Evolutionary conservation across 1,139 yeast species (phyloP), one percentile per base, ranked within the genome.

Genomic region (Sugiyamaella novakii): DNA sequence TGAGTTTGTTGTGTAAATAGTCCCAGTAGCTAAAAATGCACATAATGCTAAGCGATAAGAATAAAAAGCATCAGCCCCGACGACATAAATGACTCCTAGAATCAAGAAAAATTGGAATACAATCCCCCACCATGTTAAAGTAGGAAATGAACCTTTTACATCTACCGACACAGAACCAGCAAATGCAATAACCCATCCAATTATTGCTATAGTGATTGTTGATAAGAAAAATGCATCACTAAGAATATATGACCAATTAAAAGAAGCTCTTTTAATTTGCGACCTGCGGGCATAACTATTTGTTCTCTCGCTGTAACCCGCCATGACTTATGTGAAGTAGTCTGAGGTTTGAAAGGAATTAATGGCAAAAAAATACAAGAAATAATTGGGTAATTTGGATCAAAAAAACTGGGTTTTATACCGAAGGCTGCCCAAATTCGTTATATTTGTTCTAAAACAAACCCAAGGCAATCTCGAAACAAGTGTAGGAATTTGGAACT

Each of bases 51-150:
- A 72, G 54, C 86, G 79, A 70, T 92, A 88, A 55, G 81, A 76
- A 63, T 86, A 89, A 52, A 87, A 74, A 46, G 81, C 72, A 66
- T 86, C 84, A 61, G 80, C 79, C 50, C 83, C 75, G 59, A 88
- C 85, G 31, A 87, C 72, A 36, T 80, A 63, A 24, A 83, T 69
- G 44, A 89, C 75, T 29, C 78, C 67, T 5, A 73, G 56, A 25
- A 87, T 76, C 34, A 88, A 63, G 30, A 86, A 57, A 29, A 89
- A 72, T 69, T 92, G 82, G 63, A 82, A 92, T 5, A 86, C 92
- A n/a, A 92, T 69, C 2, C 96, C 96, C 98, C 98, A 92, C 98
- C 98, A 92, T 6, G 94, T 79, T 67, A 92, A 86, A 57, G 81
- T 79, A 1, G 96, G 97, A 65, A 83, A 87, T 5, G 41, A 22